Evolutionary conservation across 1,284 basidiomycete genomes (phyloP).

Genomic region (Apiotrichum sp.): DNA sequence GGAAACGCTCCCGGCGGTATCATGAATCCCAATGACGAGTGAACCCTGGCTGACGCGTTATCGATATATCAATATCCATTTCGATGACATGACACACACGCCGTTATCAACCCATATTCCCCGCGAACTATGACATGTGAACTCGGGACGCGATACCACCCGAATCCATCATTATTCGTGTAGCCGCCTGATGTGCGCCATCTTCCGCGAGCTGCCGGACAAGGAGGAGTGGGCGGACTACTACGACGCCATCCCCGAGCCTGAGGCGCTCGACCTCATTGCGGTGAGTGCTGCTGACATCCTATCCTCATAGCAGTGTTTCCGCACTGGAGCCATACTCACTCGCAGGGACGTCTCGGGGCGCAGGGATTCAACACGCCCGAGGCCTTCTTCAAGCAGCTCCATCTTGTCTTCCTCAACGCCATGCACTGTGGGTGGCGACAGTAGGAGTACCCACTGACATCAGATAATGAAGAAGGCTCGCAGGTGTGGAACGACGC

Average conservation of each 20-base stretch:
- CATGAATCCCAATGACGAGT: no score
- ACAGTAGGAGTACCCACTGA: background rate
- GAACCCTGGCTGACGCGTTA: slow-evolving; percentile 2
- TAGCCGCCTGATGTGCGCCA: slow-evolving; percentile 33
- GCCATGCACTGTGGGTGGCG: slow-evolving; percentile 43
- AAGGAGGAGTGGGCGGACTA: slow-evolving; percentile 37
- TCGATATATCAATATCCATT: no score
- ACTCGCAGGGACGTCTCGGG: slow-evolving; percentile 26
- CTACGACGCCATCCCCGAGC: slow-evolving; percentile 43
- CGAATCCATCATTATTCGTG: background rate
- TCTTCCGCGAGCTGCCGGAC: slow-evolving; percentile 41
- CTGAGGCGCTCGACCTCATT: slow-evolving; percentile 42
- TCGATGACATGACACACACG: no score
- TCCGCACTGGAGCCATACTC: background rate
- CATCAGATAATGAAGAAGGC: slow-evolving; percentile 42
- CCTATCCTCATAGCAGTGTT: background rate
- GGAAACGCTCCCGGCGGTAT: no score
- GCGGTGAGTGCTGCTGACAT: slow-evolving; percentile 25
- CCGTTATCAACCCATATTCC: no score
- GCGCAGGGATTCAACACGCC: slow-evolving; percentile 28
- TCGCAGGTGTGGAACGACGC: slow-evolving; percentile 42
- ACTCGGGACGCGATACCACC: background rate
- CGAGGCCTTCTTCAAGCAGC: slow-evolving; percentile 40
- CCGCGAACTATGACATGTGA: no score
- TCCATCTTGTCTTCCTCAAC: slow-evolving; percentile 46